These are phyloP conservation scores for Taphrina communis DNA, from an alignment of 1,139 yeast species.

Conservation along the genomic window DNA sequence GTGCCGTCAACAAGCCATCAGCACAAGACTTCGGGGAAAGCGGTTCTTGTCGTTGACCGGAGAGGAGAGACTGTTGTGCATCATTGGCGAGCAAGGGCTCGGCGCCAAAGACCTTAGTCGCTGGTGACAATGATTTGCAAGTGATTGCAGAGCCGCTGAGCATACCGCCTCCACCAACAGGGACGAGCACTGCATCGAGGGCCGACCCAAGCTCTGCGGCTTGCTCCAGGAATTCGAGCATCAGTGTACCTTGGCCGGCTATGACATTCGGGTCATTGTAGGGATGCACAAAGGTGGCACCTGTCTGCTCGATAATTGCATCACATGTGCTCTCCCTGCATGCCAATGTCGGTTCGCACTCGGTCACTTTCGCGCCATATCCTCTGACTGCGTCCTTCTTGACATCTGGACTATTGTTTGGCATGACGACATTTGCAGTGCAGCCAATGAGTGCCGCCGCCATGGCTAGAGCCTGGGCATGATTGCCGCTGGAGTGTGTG, in stretches of 20 bases:
- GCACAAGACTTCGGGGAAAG: conserved; percentile 44
- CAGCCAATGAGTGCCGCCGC: conserved; percentile 43
- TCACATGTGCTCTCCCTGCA: conserved; percentile 42
- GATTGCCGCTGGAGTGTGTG: conserved; percentile 46
- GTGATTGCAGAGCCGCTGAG: conserved; percentile 45
- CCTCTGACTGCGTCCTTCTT: conserved; percentile 45
- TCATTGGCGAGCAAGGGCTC: conserved; percentile 46
- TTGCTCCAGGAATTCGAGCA: conserved; percentile 44
- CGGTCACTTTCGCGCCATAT: conserved; percentile 44
- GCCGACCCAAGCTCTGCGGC: conserved; percentile 28
- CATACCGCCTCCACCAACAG: conserved; percentile 47
- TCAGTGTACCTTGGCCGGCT: conserved; percentile 45
- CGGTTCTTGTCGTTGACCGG: conserved; percentile 37
- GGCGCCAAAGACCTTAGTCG: conserved; percentile 43
- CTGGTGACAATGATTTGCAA: conserved; percentile 36
- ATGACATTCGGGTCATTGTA: conserved; percentile 45
- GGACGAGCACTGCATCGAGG: conserved; percentile 45
- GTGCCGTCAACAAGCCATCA: conserved; percentile 46
- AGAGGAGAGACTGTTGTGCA: conserved; percentile 42
- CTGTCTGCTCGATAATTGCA: conserved; percentile 39
- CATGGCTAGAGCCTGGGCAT: conserved; percentile 46
- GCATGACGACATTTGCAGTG: conserved; percentile 44
- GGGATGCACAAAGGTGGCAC: conserved; percentile 44
- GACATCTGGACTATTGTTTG: conserved; percentile 44
- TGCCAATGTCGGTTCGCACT: conserved; percentile 42